Conservation (phyloP, 2,329 filamentous ascomycete species). For the Sclerotinia subarctica region DNA sequence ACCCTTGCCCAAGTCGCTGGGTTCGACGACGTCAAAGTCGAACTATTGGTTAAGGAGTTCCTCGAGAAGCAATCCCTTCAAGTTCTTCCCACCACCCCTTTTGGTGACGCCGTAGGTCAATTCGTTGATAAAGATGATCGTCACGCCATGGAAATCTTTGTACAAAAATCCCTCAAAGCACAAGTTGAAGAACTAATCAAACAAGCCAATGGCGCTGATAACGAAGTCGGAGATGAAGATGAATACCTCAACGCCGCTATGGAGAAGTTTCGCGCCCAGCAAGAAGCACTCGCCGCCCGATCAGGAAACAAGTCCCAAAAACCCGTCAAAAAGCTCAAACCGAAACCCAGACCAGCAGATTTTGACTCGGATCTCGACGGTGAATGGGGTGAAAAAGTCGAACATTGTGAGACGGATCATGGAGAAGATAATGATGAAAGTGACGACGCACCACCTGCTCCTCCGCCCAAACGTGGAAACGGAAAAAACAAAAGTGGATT, state of each 20-base stretch:
- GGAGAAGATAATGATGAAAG: conserved; percentile 41
- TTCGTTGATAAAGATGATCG: conserved; percentile 97
- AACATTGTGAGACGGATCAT: conserved; percentile 15
- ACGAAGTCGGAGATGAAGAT: conserved; percentile 64
- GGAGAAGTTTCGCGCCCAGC: conserved; percentile 68
- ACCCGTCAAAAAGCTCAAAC: conserved; percentile 45
- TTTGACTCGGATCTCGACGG: conserved; percentile 94
- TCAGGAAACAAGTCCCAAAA: conserved; percentile 48
- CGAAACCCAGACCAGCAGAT: conserved; percentile 71
- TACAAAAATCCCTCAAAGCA: conserved; percentile 65
- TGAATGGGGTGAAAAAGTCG: conserved; percentile 70
- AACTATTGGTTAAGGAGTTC: conserved; percentile 84
- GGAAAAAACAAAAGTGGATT: conserved; percentile 5
- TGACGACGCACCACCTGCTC: conserved; percentile 42
- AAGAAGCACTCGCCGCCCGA: conserved; percentile 66
- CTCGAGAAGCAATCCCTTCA: conserved; percentile 77
- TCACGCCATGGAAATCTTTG: conserved; percentile 80
- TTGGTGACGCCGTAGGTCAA: conserved; percentile 87
- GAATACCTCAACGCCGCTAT: conserved; percentile 71
- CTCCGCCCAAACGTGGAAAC: conserved; percentile 27
- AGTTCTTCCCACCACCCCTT: conserved; percentile 87
- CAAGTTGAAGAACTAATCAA: conserved; percentile 67
- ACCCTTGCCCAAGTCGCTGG: conserved; percentile 59
- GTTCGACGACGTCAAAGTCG: conserved; percentile 75
- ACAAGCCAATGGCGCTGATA: conserved; percentile 43